Base-by-base conservation (phyloP, 139 green algal genomes). In the Chlamydomonas eustigma region DNA sequence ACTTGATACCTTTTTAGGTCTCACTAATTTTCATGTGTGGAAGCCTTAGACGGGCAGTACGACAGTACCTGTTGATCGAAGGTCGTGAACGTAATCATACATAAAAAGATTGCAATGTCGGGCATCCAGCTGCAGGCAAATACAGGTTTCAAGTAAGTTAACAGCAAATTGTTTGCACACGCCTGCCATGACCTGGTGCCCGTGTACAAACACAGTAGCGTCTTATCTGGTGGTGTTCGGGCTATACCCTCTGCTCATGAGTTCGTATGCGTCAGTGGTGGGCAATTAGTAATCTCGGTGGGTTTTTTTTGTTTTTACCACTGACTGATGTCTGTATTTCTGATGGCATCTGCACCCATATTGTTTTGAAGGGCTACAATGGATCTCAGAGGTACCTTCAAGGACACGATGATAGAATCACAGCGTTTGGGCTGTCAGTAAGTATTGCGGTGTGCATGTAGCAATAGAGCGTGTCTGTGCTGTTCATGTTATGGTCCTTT, bases 381-480 rank as follows among this genome's bases (percentile, higher is more conserved):
- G 44, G 44, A 18, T 58, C 12, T 58, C 65, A 72, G 31, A 33
- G 65, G 4, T 31, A 50, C 4, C 31, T 72, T 8, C 65, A 34
- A 31, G 65, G 65, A 44, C 65, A 72, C 44, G 65, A 72, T 39
- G 28, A 6, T 31, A 39, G 34, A 3, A 72, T 72, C 65, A 72
- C 65, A 18, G 65, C 65, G 65, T 72, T 72, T 39, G 65, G 4
- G 22, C 4, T 39, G 24, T 32, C 58, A 70, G 58, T 35, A 70
- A 37, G 58, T 6, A 70, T 32, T 35, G 58, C 18, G 25, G 28
- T 24, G 58, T 6, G 6, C 25, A 37, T 24, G 8, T 22, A 18
- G 58, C 25, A 18, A 70, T 34, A 28, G 18, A 34, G 8, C 6
- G 58, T 6, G 58, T 32, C 25, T 6, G 5, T 35, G 28, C 18